Conservation (phyloP, 495 filamentous ascomycete species). For the Penicillium pancosmium region DNA sequence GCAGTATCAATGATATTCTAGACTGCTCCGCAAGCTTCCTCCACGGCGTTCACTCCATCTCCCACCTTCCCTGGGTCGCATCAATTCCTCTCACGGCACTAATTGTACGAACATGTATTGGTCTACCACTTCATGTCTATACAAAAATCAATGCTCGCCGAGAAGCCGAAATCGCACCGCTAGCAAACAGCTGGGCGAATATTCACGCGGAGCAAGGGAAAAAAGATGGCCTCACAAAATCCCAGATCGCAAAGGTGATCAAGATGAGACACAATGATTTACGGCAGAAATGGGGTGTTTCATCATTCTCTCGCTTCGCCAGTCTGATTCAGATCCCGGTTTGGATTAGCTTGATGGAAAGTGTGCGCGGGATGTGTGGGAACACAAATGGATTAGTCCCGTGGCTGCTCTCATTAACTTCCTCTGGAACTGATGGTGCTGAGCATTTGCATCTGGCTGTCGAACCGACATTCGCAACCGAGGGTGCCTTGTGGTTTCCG, state of each 20-base stretch:
- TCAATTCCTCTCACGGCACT: slow-evolving; percentile 73
- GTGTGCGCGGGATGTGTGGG: slow-evolving; percentile 65
- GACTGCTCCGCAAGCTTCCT: slow-evolving; percentile 58
- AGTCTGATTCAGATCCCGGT: slow-evolving; percentile 61
- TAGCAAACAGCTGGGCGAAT: neutral
- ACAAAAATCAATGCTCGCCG: slow-evolving; percentile 39
- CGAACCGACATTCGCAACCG: slow-evolving; percentile 61
- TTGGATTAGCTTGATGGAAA: slow-evolving; percentile 70
- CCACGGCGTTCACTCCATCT: slow-evolving; percentile 59
- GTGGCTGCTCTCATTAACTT: slow-evolving; percentile 30
- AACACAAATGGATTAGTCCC: slow-evolving; percentile 56
- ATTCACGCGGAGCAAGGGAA: slow-evolving; percentile 3
- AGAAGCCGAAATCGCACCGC: slow-evolving; percentile 50
- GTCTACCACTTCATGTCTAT: slow-evolving; percentile 62
- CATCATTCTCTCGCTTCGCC: slow-evolving; percentile 50
- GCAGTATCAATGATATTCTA: slow-evolving; percentile 50
- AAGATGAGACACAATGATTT: slow-evolving; percentile 17
- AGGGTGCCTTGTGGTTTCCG: slow-evolving; percentile 81
- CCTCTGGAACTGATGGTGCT: slow-evolving; percentile 2
- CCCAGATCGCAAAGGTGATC: neutral
- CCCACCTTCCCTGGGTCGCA: slow-evolving; percentile 67
- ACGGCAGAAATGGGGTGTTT: slow-evolving; percentile 46
- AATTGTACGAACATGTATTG: slow-evolving; percentile 58
- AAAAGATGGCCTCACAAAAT: slow-evolving; percentile 7
- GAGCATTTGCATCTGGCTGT: slow-evolving; percentile 30